phyloP scores from a whole-genome alignment of 75 land plant species.

The Pseudotsuga menziesii region DNA sequence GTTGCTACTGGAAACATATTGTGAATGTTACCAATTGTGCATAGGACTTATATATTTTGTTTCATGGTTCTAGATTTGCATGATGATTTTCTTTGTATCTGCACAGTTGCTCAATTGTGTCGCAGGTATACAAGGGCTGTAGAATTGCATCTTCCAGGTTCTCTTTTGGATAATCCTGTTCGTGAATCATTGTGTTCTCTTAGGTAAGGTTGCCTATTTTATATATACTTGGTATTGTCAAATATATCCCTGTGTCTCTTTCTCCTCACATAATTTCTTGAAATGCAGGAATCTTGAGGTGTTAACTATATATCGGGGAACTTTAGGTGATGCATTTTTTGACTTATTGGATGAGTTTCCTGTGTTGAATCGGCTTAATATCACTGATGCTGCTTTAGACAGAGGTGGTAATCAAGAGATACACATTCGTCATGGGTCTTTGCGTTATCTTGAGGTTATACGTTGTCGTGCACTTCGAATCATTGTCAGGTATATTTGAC shows the following conservation, averaged over 20 bases:
- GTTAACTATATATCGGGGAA: background rate
- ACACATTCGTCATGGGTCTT: slow-evolving; percentile 54
- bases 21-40: no score
- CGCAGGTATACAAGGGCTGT: slow-evolving; percentile 5
- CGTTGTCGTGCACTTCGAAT: slow-evolving; percentile 87
- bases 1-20: no score
- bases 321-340: slow-evolving; percentile 4
- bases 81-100: background rate
- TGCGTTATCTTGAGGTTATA: slow-evolving; percentile 53
- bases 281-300: slow-evolving; percentile 3
- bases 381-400: slow-evolving; percentile 19
- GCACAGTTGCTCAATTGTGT: slow-evolving; percentile 1
- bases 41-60: no score
- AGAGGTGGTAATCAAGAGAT: slow-evolving; percentile 67
- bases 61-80: background rate
- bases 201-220: background rate
- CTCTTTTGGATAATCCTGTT: background rate
- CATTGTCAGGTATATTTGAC: slow-evolving; percentile 61
- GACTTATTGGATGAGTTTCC: background rate
- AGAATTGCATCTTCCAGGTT: slow-evolving; percentile 1
- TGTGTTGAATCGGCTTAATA: slow-evolving; percentile 1
- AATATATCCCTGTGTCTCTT: no score
- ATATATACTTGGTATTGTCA: background rate
- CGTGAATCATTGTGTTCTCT: slow-evolving; percentile 7
- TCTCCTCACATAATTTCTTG: no score